Evolutionary conservation across 139 green algal species (phyloP).

Genomic region (Picochlorum sp.): DNA sequence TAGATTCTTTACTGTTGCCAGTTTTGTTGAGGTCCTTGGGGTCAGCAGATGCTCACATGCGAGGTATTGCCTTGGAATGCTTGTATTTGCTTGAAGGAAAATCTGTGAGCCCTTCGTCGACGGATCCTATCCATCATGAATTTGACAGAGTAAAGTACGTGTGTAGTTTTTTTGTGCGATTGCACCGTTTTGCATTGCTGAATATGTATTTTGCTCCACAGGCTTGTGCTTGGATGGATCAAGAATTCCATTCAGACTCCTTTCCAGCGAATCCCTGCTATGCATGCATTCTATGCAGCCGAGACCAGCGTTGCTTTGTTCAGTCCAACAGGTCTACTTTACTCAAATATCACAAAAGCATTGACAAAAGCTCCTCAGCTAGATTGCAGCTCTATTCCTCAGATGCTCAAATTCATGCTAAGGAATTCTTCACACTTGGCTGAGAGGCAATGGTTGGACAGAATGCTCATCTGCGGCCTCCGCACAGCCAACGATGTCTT

Average conservation of each 20-base stretch:
- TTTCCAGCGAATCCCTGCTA: slow-evolving; percentile 42
- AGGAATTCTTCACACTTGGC: too few relatives aligned
- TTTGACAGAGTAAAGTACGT: too few relatives aligned
- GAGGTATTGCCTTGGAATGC: slow-evolving; percentile 23
- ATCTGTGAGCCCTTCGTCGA: too few relatives aligned
- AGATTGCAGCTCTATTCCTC: slow-evolving; percentile 35
- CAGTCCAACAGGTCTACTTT: slow-evolving; percentile 34
- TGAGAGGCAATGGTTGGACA: slow-evolving; percentile 39
- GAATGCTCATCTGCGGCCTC: slow-evolving; percentile 46
- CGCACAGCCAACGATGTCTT: slow-evolving; percentile 14
- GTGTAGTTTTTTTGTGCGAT: neutral
- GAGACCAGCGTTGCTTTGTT: slow-evolving; percentile 41
- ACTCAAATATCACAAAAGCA: slow-evolving; percentile 33
- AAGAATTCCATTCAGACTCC: slow-evolving; percentile 23
- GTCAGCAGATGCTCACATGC: slow-evolving; percentile 20
- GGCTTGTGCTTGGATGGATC: slow-evolving; percentile 39
- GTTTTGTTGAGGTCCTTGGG: slow-evolving; percentile 42
- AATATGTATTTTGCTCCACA: neutral
- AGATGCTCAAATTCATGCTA: too few relatives aligned
- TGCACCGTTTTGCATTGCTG: neutral
- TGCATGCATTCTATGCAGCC: slow-evolving; percentile 39
- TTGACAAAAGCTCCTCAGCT: slow-evolving; percentile 35
- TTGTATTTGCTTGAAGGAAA: slow-evolving; percentile 5
- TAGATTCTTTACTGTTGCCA: slow-evolving; percentile 34
- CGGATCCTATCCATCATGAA: too few relatives aligned